A percentile compares a stretch with the other conserved stretches of the same genome.
phyloP scores from a whole-genome alignment of 1,284 basidiomycete genomes.

The Trichosporon sp. region DNA sequence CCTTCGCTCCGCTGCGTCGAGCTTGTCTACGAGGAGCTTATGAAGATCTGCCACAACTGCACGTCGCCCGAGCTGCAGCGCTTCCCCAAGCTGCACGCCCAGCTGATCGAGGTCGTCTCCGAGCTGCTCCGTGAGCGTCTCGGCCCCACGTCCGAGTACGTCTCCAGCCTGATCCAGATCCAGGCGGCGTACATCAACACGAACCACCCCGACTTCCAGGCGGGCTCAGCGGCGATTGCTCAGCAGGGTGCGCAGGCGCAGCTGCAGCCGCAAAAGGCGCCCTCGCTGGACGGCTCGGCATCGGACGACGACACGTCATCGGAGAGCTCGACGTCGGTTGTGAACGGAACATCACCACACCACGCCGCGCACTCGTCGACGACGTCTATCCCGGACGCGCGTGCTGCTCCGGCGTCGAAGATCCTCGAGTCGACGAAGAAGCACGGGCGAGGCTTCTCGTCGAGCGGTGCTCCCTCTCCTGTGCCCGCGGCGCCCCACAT shows the following conservation, averaged over 20 bases:
- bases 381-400: conserved; percentile 68
- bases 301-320: conserved; percentile 42
- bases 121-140: conserved; percentile 91
- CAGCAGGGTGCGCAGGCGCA: conserved; percentile 34
- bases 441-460: conserved; percentile 18
- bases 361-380: conserved; percentile 69
- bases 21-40: conserved; percentile 96
- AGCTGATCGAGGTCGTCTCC: conserved; percentile 94
- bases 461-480: conserved; percentile 14
- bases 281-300: conserved; percentile 27
- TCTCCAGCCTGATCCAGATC: conserved; percentile 91
- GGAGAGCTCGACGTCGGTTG: conserved; percentile 40
- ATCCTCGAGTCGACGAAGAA: conserved; percentile 23
- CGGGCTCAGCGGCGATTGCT: conserved; percentile 48
- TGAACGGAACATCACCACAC: conserved; percentile 54
- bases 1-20: conserved; percentile 95
- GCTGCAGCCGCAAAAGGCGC: conserved; percentile 19
- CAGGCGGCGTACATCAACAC: conserved; percentile 96
- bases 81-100: conserved; percentile 88
- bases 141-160: conserved; percentile 93
- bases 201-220: conserved; percentile 48
- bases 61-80: conserved; percentile 90
- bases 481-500: conserved; percentile 15
- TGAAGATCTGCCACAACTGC: conserved; percentile 99
- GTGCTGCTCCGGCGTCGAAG: conserved; percentile 22